Conservation (phyloP, 2,329 filamentous ascomycete species). For the Aspergillus fischeri region DNA sequence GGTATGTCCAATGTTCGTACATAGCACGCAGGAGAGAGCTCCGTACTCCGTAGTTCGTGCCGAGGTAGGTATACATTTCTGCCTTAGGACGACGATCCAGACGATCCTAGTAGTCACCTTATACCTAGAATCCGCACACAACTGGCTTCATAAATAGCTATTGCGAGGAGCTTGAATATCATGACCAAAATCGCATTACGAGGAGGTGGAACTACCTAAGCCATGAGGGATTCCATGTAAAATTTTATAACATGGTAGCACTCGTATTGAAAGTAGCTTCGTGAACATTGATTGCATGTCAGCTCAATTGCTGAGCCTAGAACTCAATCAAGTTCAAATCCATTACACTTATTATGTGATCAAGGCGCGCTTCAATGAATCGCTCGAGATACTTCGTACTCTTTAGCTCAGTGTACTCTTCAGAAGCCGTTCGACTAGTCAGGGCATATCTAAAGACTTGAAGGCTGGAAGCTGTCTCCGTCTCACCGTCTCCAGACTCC, state of each 20-base stretch:
- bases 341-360: neutral
- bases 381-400: no score
- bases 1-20: neutral
- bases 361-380: neutral
- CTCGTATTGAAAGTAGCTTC: neutral
- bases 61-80: neutral
- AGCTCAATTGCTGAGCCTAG: neutral
- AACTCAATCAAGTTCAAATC: neutral
- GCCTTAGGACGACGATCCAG: neutral
- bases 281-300: neutral
- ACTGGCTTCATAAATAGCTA: neutral
- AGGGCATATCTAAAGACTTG: neutral
- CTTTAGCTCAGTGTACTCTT: neutral
- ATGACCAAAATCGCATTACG: no score
- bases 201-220: neutral
- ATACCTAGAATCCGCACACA: neutral
- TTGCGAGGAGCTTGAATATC: neutral
- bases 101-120: neutral
- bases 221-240: neutral
- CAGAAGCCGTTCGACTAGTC: neutral
- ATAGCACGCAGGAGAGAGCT: neutral
- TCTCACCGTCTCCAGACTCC: neutral
- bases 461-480: neutral
- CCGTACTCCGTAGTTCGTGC: neutral
- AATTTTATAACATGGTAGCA: neutral